These are phyloP conservation scores for Fragilariopsis cylindrus DNA, from an alignment of 108 stramenopile genomes.

Conservation along the genomic window DNA sequence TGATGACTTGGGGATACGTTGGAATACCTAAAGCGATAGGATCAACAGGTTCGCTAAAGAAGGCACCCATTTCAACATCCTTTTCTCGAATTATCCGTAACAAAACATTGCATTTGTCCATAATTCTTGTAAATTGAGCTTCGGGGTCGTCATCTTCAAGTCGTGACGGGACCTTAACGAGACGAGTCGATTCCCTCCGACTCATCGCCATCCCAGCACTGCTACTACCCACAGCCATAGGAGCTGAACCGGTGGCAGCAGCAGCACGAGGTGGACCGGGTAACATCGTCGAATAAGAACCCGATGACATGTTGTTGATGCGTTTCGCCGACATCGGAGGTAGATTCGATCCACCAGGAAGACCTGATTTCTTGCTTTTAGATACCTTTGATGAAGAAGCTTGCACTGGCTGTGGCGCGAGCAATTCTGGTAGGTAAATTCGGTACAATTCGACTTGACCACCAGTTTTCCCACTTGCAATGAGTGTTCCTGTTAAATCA, in stretches of 20 bases:
- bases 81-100: slow-evolving; percentile 63
- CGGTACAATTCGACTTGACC: slow-evolving; percentile 82
- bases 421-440: slow-evolving; percentile 59
- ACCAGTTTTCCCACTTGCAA: slow-evolving; percentile 61
- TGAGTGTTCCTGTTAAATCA: slow-evolving; percentile 62
- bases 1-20: slow-evolving; percentile 89
- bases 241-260: not conserved
- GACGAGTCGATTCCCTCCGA: slow-evolving; percentile 72
- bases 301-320: slow-evolving; percentile 4
- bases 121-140: slow-evolving; percentile 58
- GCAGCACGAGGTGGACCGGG: slow-evolving; percentile 18
- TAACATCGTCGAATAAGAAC: slow-evolving; percentile 18
- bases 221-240: not conserved
- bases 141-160: slow-evolving; percentile 85
- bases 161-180: slow-evolving; percentile 64
- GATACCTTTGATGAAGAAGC: slow-evolving; percentile 27
- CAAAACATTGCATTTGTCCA: slow-evolving; percentile 73
- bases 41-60: slow-evolving; percentile 91
- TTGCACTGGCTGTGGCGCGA: slow-evolving; percentile 31
- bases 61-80: slow-evolving; percentile 61
- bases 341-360: slow-evolving; percentile 13
- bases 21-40: slow-evolving; percentile 91
- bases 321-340: slow-evolving; percentile 9
- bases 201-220: slow-evolving; percentile 36
- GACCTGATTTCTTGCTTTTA: slow-evolving; percentile 12